Evolutionary conservation across 176 grass and related monocot species (phyloP), one percentile per base, ranked within the genome.

Genomic region (Hsuehochloa calcarea): DNA sequence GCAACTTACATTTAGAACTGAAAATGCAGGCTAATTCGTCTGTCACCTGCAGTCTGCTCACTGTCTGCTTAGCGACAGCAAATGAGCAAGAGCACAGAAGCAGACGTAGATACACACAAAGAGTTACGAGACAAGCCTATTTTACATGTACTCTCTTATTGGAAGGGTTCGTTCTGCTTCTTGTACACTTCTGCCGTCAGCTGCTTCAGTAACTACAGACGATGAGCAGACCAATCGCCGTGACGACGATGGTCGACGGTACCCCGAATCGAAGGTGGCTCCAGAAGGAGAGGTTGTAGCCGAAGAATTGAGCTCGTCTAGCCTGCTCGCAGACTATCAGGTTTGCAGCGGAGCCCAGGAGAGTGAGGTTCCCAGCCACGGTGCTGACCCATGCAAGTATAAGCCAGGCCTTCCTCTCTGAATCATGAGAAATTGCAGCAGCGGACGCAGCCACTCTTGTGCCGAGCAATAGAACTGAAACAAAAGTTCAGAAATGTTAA

Each of bases 281-380:
- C 65, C 92, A 93, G 81, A 98, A 98, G 31, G 95, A 92, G 68
- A 98, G 96, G 54, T 90, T 98, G 65, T 98, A 95, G 43, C 96
- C 96, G 2, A 81, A 87, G 84, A 90, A 84, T 11, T 93, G 91
- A 1, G 91, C 91, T 5, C 96, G 77, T 35, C 91, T 92, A 11
- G 96, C 95, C 80, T 97, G 95, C 84, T 97, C 95, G 5, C 95
- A 97, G n/a, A 97, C 95, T 9, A 97, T 97, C 87, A 97, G 86
- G 79, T 97, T 97, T 7, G 95, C 95, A 1, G 95, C 95, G 7
- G 96, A 98, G 20, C 96, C 96, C 13, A 98, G 78, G 17, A 98
- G 91, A 0, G 96, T 95, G 4, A 98, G 91, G 77, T 98, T 98
- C 19, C 96, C 96, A 11, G 96, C 96, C 17, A 98, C 96, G 2